Evolutionary conservation across 2,329 filamentous ascomycete species (phyloP).

Genomic region (Monosporascus ibericus): DNA sequence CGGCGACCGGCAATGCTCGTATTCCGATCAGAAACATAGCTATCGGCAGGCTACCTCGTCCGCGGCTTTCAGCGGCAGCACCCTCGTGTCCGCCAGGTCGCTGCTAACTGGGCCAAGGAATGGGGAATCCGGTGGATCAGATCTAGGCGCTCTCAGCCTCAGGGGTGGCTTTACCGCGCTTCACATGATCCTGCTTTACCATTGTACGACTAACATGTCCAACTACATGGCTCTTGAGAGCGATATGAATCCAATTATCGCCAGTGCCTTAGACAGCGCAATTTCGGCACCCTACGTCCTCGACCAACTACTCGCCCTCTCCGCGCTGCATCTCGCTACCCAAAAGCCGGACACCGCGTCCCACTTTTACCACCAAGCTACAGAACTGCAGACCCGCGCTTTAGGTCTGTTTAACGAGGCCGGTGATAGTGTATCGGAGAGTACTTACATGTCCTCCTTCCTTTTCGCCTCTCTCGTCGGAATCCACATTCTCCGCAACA

Average conservation of each 20-base stretch:
- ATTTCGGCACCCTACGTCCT: slow-evolving; percentile 27
- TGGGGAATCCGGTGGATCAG: too few species aligned
- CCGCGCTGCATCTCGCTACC: slow-evolving; percentile 30
- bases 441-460: slow-evolving; percentile 24
- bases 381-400: slow-evolving; percentile 23
- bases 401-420: slow-evolving; percentile 25
- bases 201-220: background rate
- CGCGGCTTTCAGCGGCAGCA: too few species aligned
- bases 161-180: too few species aligned
- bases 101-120: too few species aligned
- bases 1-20: background rate
- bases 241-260: background rate
- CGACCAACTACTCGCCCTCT: slow-evolving; percentile 28
- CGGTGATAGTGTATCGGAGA: slow-evolving; percentile 7
- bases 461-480: slow-evolving; percentile 26
- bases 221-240: background rate
- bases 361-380: slow-evolving; percentile 23
- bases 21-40: background rate
- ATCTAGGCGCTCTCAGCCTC: too few species aligned
- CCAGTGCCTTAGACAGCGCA: slow-evolving; percentile 1
- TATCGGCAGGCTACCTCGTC: background rate
- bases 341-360: slow-evolving; percentile 11
- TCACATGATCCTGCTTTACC: background rate
- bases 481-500: slow-evolving; percentile 31
- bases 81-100: too few species aligned